Percentiles rank a stretch among this genome's conserved stretches.
Evolutionary conservation across 1,139 yeast species (phyloP).

Genomic region (Blastobotrys buckinghamii): DNA sequence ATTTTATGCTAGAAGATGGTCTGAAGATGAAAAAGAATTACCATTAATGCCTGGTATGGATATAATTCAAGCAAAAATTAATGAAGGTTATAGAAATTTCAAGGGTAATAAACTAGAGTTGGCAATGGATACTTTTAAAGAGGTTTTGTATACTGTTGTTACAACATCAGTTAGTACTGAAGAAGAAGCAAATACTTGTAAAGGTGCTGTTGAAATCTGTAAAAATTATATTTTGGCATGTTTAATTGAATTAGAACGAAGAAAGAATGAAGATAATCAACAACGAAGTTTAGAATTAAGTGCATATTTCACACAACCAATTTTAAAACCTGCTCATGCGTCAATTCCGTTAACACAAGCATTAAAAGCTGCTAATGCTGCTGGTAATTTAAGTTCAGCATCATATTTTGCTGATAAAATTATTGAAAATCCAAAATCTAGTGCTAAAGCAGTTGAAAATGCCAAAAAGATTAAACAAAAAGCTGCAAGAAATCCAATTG

Average conservation of each 20-base stretch:
- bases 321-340: slow-evolving; percentile 76
- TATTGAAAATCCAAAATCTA: slow-evolving; percentile 31
- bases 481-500: slow-evolving; percentile 75
- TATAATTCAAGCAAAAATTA: slow-evolving; percentile 47
- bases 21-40: slow-evolving; percentile 35
- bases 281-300: slow-evolving; percentile 91
- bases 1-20: slow-evolving; percentile 58
- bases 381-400: slow-evolving; percentile 84
- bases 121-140: slow-evolving; percentile 75
- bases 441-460: slow-evolving; percentile 57
- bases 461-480: slow-evolving; percentile 76
- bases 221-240: slow-evolving; percentile 89
- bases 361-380: slow-evolving; percentile 83
- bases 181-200: slow-evolving; percentile 72
- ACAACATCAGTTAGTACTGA: slow-evolving; percentile 66
- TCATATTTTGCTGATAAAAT: slow-evolving; percentile 85
- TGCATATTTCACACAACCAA: slow-evolving; percentile 85
- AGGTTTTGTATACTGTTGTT: slow-evolving; percentile 68
- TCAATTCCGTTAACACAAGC: slow-evolving; percentile 91
- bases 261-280: slow-evolving; percentile 66
- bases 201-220: slow-evolving; percentile 65
- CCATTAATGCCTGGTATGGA: slow-evolving; percentile 78
- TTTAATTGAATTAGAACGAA: slow-evolving; percentile 83
- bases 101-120: slow-evolving; percentile 75
- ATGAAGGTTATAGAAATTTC: slow-evolving; percentile 75